Base-by-base conservation (phyloP, 2,329 filamentous ascomycete genomes). In the Pyrenochaeta sp. region DNA sequence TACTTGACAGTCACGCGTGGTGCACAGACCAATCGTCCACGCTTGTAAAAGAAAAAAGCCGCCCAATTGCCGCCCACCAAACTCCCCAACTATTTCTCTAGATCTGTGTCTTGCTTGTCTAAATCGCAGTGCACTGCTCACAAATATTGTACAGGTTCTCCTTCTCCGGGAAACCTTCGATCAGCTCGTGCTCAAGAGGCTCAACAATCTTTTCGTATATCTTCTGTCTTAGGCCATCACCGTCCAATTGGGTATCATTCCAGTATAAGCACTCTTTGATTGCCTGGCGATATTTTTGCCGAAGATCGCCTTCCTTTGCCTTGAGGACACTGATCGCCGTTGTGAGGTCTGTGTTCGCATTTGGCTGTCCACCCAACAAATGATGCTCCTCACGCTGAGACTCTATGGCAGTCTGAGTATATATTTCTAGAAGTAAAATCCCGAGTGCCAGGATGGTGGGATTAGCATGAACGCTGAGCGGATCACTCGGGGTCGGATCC, bases 151-250 rank as follows among this genome's bases (percentile, higher is more conserved):
- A 19, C 19, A 19, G 1, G 19, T 19, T 19, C 19, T 19, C 19
- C 19, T 19, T 19, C 1, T 19, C 19, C 19, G 19, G 19, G 22
- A 42, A 42, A 13, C 39, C 39, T 19, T 42, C 39, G 4, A 19
- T n/a, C n/a, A 48, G 45, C 45, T 48, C 45, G 12, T 13, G 28
- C n/a, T 48, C 45, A 5, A 48, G 30, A 22, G 45, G 28, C 24
- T 48, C 45, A 13, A 48, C 45, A 36, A 48, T 48, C 12, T 3
- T 13, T 22, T 48, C 45, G 24, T 48, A 48, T 15, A 48, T 48
- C 28, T 10, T 15, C 22, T 48, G 19, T 19, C 19, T 19, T 19
- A 19, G 19, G 19, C 19, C 19, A 19, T 19, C 19, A 19, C 19
- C 19, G 19, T 19, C 19, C 19, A 19, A 19, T 19, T 19, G 19